Percentiles rank a stretch among this genome's conserved stretches.
Evolutionary conservation across 1,284 basidiomycete genomes (phyloP).

Genomic region (Singerocomus inundabilis): DNA sequence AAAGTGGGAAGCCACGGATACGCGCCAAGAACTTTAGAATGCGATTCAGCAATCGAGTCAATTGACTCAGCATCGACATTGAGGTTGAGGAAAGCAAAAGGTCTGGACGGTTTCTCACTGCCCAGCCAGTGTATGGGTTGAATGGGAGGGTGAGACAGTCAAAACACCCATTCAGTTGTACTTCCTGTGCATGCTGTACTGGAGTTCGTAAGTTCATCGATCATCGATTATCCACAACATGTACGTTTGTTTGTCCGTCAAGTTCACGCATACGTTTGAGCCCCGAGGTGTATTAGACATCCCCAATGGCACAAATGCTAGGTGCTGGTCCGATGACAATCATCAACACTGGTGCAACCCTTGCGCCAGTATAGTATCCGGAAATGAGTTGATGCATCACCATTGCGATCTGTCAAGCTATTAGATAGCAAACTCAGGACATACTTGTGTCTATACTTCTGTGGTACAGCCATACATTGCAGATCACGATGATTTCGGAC

Average conservation of each 20-base stretch:
- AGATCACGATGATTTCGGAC: slow-evolving; percentile 86
- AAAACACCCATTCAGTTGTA: too few relatives aligned
- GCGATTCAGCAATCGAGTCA: slow-evolving; percentile 9
- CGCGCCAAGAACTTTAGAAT: slow-evolving; percentile 8
- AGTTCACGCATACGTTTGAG: not conserved
- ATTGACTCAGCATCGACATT: not conserved
- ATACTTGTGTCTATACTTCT: slow-evolving; percentile 85
- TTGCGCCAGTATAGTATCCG: slow-evolving; percentile 86
- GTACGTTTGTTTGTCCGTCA: too few relatives aligned
- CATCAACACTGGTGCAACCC: slow-evolving; percentile 82
- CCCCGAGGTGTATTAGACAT: not conserved
- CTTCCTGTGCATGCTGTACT: slow-evolving; percentile 3
- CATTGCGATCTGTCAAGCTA: not conserved
- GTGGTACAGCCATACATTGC: slow-evolving; percentile 86
- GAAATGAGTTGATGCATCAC: not conserved
- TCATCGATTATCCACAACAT: too few relatives aligned
- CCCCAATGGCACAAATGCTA: not conserved
- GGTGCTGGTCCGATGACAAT: slow-evolving; percentile 71
- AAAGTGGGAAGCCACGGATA: not conserved
- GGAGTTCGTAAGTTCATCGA: not conserved
- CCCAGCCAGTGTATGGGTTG: not conserved
- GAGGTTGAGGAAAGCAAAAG: not conserved
- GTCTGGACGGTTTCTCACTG: not conserved
- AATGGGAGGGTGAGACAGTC: not conserved
- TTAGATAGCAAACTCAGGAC: not conserved